phyloP scores from a whole-genome alignment of 345 rosid genomes.

The Sonneratia caseolaris region DNA sequence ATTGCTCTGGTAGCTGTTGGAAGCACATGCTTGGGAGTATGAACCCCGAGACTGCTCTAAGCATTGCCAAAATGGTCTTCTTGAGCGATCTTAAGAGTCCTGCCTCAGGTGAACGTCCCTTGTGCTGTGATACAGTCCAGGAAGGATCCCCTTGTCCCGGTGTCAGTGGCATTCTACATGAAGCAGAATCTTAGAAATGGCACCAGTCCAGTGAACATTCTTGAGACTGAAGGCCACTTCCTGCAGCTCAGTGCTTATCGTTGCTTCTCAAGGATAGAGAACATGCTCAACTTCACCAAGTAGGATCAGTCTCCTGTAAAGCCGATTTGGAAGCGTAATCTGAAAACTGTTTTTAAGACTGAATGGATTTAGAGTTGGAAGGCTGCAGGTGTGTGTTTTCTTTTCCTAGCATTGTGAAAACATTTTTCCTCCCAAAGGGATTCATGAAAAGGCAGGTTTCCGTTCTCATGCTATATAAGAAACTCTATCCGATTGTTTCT shows the following conservation, averaged over 20 bases:
- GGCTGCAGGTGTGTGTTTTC: too few relatives aligned
- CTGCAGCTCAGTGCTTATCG: constrained; percentile 21
- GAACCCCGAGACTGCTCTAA: constrained; percentile 11
- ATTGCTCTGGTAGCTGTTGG: constrained; percentile 17
- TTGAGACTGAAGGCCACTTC: constrained; percentile 21
- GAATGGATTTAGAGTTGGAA: too few relatives aligned
- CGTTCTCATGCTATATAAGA: too few relatives aligned
- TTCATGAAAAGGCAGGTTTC: too few relatives aligned
- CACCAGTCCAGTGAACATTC: constrained; percentile 13
- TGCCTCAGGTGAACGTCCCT: constrained; percentile 19
- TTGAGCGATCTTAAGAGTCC: constrained; percentile 19
- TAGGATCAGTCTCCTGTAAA: neutral
- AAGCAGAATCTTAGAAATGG: constrained; percentile 15
- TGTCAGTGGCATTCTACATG: constrained; percentile 18
- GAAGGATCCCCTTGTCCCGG: constrained; percentile 18
- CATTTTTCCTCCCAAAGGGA: too few relatives aligned
- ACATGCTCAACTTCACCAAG: neutral
- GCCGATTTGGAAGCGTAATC: too few relatives aligned
- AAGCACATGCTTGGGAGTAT: constrained; percentile 14
- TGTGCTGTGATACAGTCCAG: constrained; percentile 24
- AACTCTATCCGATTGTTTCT: too few relatives aligned
- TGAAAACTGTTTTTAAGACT: neutral
- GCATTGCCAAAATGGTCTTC: constrained; percentile 16
- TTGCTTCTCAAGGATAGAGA: constrained; percentile 14
- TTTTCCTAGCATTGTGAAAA: too few relatives aligned